phyloP scores from a whole-genome alignment of 345 rosid genomes.

The Excoecaria agallocha region DNA sequence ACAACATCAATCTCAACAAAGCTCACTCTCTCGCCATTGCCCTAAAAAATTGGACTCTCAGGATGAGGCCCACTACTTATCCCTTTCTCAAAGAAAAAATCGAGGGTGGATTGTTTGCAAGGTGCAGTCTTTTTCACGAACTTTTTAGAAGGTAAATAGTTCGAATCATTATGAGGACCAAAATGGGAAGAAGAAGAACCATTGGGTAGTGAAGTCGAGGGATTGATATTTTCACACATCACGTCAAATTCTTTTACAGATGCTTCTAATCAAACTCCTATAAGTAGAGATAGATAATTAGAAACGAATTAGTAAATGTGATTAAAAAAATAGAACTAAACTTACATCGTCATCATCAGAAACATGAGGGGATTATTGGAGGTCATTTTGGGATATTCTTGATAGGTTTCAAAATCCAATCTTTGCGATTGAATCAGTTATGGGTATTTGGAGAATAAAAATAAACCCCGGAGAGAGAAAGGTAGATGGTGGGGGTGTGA shows the following conservation, averaged over 20 bases:
- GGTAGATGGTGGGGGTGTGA: neutral
- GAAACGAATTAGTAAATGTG: neutral
- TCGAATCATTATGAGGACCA: neutral
- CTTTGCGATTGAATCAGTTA: neutral
- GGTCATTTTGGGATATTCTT: constrained; percentile 26
- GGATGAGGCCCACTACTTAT: constrained; percentile 11
- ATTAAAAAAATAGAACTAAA: neutral
- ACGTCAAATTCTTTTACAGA: constrained; percentile 79
- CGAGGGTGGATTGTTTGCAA: constrained; percentile 68
- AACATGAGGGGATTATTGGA: constrained; percentile 32
- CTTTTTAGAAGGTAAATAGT: neutral
- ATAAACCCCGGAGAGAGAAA: neutral
- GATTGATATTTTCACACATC: constrained; percentile 45
- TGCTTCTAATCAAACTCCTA: constrained; percentile 91
- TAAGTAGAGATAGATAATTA: neutral
- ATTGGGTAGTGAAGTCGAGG: constrained; percentile 27
- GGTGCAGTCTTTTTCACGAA: constrained; percentile 23
- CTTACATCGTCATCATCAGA: constrained; percentile 54
- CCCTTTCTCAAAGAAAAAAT: constrained; percentile 48
- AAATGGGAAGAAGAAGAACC: constrained; percentile 24
- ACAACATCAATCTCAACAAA: constrained; percentile 56
- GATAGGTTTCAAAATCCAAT: neutral
- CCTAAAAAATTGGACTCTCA: constrained; percentile 14
- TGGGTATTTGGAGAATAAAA: neutral
- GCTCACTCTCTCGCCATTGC: constrained; percentile 24